Evolutionary conservation across 176 grass and related monocot genomes (phyloP).

Genomic region (Dendrocalamus sinicus): DNA sequence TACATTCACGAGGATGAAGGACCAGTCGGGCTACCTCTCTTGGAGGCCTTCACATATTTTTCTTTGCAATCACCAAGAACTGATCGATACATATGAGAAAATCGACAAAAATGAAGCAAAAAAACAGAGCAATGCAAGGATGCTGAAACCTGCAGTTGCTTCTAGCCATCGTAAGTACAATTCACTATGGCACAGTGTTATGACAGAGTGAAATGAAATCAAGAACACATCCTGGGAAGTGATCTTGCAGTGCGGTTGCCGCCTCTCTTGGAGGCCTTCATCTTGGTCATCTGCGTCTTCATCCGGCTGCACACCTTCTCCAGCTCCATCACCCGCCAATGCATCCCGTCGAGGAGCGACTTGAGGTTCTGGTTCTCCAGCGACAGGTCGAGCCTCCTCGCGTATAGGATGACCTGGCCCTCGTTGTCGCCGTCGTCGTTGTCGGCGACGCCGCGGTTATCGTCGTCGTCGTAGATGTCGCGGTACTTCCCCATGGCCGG

Average conservation of each 20-base stretch:
- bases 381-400: slow-evolving; percentile 68
- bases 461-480: slow-evolving; percentile 3
- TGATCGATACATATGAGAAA: slow-evolving; percentile 26
- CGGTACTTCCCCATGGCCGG: slow-evolving; percentile 21
- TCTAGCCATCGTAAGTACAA: slow-evolving; percentile 51
- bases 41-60: too few species aligned
- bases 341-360: slow-evolving; percentile 82
- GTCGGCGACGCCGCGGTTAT: background rate
- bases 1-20: slow-evolving; percentile 5
- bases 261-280: slow-evolving; percentile 53
- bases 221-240: slow-evolving; percentile 95
- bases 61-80: slow-evolving; percentile 37
- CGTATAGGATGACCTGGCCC: slow-evolving; percentile 76
- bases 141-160: slow-evolving; percentile 31
- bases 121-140: background rate
- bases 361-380: slow-evolving; percentile 86
- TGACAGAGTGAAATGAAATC: slow-evolving; percentile 33
- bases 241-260: slow-evolving; percentile 49
- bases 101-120: slow-evolving; percentile 32
- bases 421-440: slow-evolving; percentile 8
- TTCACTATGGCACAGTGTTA: background rate
- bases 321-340: slow-evolving; percentile 86
- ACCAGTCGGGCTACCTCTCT: background rate
- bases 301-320: slow-evolving; percentile 86
- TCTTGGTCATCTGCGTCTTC: slow-evolving; percentile 88